Conservation (phyloP, 2,329 filamentous ascomycete genomes). For the Phialophora macrospora region DNA sequence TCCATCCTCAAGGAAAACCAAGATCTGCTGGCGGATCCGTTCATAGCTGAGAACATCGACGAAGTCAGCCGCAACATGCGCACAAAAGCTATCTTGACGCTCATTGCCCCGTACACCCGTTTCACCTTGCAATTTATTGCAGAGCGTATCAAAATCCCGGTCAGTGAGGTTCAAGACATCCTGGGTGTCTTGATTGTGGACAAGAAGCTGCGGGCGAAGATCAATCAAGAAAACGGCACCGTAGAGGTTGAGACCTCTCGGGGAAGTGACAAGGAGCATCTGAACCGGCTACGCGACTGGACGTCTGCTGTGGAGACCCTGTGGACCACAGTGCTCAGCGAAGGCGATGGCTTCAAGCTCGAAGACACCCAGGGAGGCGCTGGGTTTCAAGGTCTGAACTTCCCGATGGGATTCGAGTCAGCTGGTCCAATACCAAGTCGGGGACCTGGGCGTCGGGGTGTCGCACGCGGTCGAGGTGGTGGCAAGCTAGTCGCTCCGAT, state of each 20-base stretch:
- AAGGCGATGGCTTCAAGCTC: conserved; percentile 69
- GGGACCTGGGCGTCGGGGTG: conserved; percentile 24
- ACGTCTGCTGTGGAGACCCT: conserved; percentile 70
- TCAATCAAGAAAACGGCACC: conserved; percentile 84
- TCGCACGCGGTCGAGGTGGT: conserved; percentile 26
- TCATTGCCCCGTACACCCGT: conserved; percentile 92
- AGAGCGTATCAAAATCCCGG: conserved; percentile 81
- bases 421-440: conserved; percentile 31
- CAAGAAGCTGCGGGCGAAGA: conserved; percentile 81
- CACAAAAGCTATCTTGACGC: conserved; percentile 89
- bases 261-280: conserved; percentile 62
- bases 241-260: conserved; percentile 77
- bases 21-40: conserved; percentile 87
- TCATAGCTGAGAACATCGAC: conserved; percentile 98
- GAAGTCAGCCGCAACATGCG: conserved; percentile 98
- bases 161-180: conserved; percentile 90
- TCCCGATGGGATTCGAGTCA: conserved; percentile 25
- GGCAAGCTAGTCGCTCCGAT: conserved; percentile 25
- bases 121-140: conserved; percentile 90
- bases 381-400: conserved; percentile 23
- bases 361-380: conserved; percentile 46
- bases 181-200: conserved; percentile 93
- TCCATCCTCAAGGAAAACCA: conserved; percentile 83
- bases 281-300: conserved; percentile 74
- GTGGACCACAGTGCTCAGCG: conserved; percentile 74